Conservation (phyloP, 2,329 filamentous ascomycete species). For the Aspergillus chevalieri region DNA sequence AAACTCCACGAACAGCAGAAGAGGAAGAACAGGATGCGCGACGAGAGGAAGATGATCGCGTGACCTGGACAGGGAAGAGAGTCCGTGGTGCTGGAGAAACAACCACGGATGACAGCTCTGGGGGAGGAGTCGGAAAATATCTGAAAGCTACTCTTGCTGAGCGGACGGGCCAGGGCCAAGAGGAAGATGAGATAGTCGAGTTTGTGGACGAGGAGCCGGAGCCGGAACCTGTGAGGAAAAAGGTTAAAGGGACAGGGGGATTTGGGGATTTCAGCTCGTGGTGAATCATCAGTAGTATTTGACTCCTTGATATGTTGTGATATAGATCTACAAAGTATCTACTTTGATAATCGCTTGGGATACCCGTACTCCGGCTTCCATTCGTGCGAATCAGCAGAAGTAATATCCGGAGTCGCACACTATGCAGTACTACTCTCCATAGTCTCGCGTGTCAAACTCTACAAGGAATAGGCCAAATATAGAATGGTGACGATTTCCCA, state of each 20-base stretch:
- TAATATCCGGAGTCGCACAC: too few species aligned
- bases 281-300: slow-evolving; percentile 43
- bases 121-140: slow-evolving; percentile 68
- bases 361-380: background rate
- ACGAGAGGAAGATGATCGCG: slow-evolving; percentile 70
- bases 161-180: slow-evolving; percentile 24
- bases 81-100: slow-evolving; percentile 63
- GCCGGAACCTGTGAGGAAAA: slow-evolving; percentile 69
- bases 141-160: slow-evolving; percentile 55
- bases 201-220: slow-evolving; percentile 59
- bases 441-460: too few species aligned
- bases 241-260: slow-evolving; percentile 61
- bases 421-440: too few species aligned
- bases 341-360: too few species aligned
- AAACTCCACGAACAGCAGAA: slow-evolving; percentile 14
- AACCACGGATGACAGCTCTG: slow-evolving; percentile 39
- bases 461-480: too few species aligned
- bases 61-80: slow-evolving; percentile 94
- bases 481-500: too few species aligned
- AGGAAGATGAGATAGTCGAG: slow-evolving; percentile 56
- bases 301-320: too few species aligned
- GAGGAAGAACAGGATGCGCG: slow-evolving; percentile 21
- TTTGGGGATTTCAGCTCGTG: slow-evolving; percentile 96
- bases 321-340: too few species aligned
- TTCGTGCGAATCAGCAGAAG: too few species aligned